These are phyloP conservation scores for Colletotrichum sp. DNA, from an alignment of 2,329 filamentous ascomycete species.

Conservation along the genomic window DNA sequence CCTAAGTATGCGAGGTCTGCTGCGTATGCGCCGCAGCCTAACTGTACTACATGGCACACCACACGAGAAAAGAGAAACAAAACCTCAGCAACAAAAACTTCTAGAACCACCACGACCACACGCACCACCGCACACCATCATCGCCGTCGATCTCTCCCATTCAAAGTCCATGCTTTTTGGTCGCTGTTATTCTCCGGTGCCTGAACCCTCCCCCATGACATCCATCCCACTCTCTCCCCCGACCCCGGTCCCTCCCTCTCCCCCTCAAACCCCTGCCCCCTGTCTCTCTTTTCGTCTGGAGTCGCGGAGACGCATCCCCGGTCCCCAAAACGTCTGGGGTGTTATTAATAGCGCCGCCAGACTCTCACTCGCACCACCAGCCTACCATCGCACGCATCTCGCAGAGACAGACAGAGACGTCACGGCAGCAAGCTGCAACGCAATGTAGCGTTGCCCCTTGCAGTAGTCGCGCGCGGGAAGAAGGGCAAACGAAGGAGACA, in stretches of 20 bases:
- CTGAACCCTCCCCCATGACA: not conserved
- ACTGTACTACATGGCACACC: not conserved
- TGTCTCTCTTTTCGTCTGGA: not conserved
- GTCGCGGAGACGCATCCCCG: not conserved
- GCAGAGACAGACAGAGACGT: not conserved
- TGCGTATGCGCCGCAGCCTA: not conserved
- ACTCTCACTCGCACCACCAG: not conserved
- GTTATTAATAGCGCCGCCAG: slow-evolving; percentile 1
- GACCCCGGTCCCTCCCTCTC: not conserved
- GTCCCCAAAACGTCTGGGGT: not conserved
- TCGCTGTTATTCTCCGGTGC: not conserved
- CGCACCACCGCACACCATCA: not conserved
- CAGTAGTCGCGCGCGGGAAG: not conserved
- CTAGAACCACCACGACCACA: slow-evolving; percentile 3
- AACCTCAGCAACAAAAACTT: not conserved
- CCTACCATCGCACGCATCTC: not conserved
- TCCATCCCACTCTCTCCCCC: not conserved
- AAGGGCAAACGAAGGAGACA: not conserved
- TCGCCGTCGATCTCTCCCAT: not conserved
- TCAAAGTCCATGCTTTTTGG: not conserved
- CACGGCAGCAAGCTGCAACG: not conserved
- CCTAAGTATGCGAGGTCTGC: not conserved
- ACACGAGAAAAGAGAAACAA: not conserved
- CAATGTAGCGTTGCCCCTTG: not conserved
- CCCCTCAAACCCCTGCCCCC: not conserved